Evolutionary conservation across 371 early-diverging fungal genomes (phyloP).

Genomic region (Haplosporangium sp.): DNA sequence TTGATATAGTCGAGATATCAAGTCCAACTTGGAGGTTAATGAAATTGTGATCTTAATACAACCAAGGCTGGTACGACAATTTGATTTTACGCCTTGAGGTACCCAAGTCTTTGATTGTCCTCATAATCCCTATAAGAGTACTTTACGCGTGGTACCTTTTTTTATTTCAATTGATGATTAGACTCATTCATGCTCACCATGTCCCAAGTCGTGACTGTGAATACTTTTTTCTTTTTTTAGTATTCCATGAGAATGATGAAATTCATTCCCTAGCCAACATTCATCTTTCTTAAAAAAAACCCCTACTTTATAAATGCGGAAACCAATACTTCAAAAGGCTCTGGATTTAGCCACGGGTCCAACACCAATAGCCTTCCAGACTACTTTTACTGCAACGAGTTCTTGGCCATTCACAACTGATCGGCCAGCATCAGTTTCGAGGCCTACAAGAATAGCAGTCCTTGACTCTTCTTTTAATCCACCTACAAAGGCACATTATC

Average conservation of each 20-base stretch:
- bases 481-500: slow-evolving; percentile 70
- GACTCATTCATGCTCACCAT: too few species aligned
- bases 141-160: too few species aligned
- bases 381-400: slow-evolving; percentile 35
- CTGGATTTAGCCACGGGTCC: slow-evolving; percentile 33
- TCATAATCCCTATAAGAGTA: too few species aligned
- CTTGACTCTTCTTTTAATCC: slow-evolving; percentile 80
- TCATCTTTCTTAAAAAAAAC: neutral
- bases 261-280: neutral
- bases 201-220: too few species aligned
- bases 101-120: too few species aligned
- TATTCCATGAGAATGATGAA: neutral
- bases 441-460: slow-evolving; percentile 55
- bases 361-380: slow-evolving; percentile 44
- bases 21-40: too few species aligned
- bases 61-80: too few species aligned
- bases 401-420: slow-evolving; percentile 54
- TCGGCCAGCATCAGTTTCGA: slow-evolving; percentile 30
- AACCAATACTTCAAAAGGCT: slow-evolving; percentile 34
- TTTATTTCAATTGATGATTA: too few species aligned
- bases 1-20: too few species aligned
- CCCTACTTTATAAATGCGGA: slow-evolving; percentile 21
- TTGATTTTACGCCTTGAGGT: too few species aligned
- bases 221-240: too few species aligned
- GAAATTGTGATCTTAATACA: too few species aligned